phyloP scores from a whole-genome alignment of 495 filamentous ascomycete species.

The Aspergillus asperescens region DNA sequence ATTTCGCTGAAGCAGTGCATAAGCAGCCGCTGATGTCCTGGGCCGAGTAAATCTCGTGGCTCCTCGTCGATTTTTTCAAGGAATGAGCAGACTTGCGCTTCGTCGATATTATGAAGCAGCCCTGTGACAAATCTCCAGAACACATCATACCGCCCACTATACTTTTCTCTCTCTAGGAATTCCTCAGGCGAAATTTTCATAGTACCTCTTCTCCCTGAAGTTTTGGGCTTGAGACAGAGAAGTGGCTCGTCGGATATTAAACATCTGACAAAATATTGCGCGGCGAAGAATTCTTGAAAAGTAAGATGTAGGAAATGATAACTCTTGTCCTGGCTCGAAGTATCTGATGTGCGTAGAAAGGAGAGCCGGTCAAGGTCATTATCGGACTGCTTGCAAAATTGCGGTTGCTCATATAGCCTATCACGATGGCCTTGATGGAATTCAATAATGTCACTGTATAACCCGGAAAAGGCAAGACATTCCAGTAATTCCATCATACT shows the following conservation, averaged over 20 bases:
- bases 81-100: conserved; percentile 19
- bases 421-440: conserved; percentile 24
- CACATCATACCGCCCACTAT: conserved; percentile 36
- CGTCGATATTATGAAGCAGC: conserved; percentile 27
- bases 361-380: conserved; percentile 13
- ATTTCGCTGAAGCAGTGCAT: conserved; percentile 39
- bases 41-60: conserved; percentile 36
- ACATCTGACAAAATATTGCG: conserved; percentile 35
- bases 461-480: conserved; percentile 33
- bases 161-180: conserved; percentile 37
- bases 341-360: conserved; percentile 1
- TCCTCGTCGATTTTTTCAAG: conserved; percentile 32
- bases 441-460: conserved; percentile 33
- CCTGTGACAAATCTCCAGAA: conserved; percentile 44
- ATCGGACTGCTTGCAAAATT: conserved; percentile 9
- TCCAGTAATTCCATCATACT: conserved; percentile 29
- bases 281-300: conserved; percentile 22
- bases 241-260: conserved; percentile 17
- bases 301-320: conserved; percentile 37
- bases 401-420: conserved; percentile 16
- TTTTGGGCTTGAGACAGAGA: not conserved
- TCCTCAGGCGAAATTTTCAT: conserved; percentile 18
- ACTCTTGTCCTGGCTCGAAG: conserved; percentile 4
- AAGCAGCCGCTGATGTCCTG: conserved; percentile 34
- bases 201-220: conserved; percentile 18